Evolutionary conservation across 345 rosid genomes (phyloP), one percentile per base, ranked within the genome.

Genomic region (Salix dunnii): DNA sequence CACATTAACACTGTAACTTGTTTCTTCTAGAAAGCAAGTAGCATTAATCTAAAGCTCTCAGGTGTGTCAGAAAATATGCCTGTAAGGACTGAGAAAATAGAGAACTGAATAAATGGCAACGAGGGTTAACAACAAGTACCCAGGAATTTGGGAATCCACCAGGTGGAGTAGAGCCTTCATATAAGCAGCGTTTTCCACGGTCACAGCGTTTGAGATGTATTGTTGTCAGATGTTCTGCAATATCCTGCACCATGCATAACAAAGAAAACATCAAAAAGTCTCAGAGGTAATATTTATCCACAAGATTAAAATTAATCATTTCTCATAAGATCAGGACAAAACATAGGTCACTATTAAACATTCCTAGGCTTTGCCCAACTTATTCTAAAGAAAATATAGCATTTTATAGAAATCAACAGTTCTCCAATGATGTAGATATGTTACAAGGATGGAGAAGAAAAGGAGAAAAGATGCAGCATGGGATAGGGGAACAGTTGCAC

Each of bases 141-240:
- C 94, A 91, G 72, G 98, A 85, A 84, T 90, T 94, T 60, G 98
- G 97, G 77, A 86, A 93, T 76, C 92, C 97, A 21, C 86, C 92
- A 14, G 92, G 91, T 14, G 97, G 91, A 78, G 92, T 88, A 20
- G 95, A 88, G 73, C 97, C 98, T 77, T 94, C 95, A 33, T 94
- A 91, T 70, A 90, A 77, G 81, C 98, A 91, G 63, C 90, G 90
- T 72, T 91, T 91, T 79, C 97, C 97, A 25, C 94, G 91, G 73
- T 89, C 95, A 76, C 94, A 89, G 30, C 88, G 90, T 28, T 87
- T 90, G 71, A 93, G 95, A 80, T 88, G 67, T 36, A 90, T 87
- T 40, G 95, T 89, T 63, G 98, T 88, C 84, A 94, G 80, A 85
- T 89, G 91, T 79, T 91, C 98, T 25, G 89, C 97, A 43, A 90